Evolutionary conservation across 78 protist species (phyloP), one percentile per base, ranked within the genome.

Genomic region (Chrysochromulina parva): DNA sequence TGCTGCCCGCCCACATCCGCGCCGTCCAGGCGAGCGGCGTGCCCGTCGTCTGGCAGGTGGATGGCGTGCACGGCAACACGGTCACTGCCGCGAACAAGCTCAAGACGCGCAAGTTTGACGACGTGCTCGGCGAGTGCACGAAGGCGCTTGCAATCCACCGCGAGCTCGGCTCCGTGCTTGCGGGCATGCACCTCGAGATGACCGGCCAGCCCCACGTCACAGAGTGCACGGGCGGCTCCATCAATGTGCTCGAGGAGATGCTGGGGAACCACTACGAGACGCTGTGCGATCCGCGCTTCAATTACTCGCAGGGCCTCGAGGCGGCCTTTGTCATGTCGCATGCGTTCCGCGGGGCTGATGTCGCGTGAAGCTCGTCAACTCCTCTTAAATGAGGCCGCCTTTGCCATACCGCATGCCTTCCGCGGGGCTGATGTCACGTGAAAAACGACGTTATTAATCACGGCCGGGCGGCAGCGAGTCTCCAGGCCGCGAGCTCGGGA

Each of bases 261-360:
- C 91, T 95, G 38, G 7, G 69, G 38, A 3, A 2, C 16, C 73
- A 91, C 67, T 95, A 93, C 88, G 67, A 60, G 85, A 91, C 95
- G 19, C 62, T 50, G 48, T 95, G 96, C 48, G 96, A 95, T 52
- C 96, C 96, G 53, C 93, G 96, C 24, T 91, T 95, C 85, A 95
- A 95, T 91, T 93, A 88, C 59, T 48, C 28, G 59, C 96, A 95
- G 88, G 5, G 62, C 52, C 10, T 88, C 57, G 67, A 58, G 62
- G 90, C 73, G 4, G 78, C 90, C 48, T 47, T 88, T 58, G 50
- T 57, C 16, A 11, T 88, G 11, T 55, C 62, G 24, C 16, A 14
- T 17, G 90, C 78, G n/a, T 58, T 88, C 22, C 62, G 38, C 38
- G 38, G 38, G 38, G 38, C 38, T 38, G 38, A 38, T 38, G 38